phyloP scores from a whole-genome alignment of 176 grass and related monocot genomes.

The Triticum timopheevii region DNA sequence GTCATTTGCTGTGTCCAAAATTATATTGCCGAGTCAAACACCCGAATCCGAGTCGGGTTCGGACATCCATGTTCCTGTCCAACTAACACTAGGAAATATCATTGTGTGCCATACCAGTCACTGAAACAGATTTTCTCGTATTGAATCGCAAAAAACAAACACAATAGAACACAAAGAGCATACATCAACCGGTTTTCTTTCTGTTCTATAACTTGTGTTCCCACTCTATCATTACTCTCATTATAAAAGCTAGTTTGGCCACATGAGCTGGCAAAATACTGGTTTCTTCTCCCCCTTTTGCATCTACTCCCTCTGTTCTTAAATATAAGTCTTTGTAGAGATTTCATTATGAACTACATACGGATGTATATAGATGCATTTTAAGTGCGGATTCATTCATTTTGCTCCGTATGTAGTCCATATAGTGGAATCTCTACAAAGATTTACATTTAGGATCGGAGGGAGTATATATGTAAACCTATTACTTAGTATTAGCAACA shows the following conservation, averaged over 20 bases:
- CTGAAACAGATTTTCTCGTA: not conserved
- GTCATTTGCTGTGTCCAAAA: not conserved
- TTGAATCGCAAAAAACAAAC: not conserved
- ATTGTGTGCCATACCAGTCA: conserved; percentile 5
- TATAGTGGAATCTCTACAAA: too few relatives aligned
- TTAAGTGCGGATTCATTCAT: too few relatives aligned
- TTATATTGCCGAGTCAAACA: not conserved
- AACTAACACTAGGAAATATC: not conserved
- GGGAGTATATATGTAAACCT: not conserved
- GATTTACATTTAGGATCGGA: too few relatives aligned
- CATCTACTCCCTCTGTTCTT: too few relatives aligned
- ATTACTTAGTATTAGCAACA: not conserved
- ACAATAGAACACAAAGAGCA: not conserved
- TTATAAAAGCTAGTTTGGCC: not conserved
- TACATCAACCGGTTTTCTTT: not conserved
- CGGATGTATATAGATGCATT: too few relatives aligned
- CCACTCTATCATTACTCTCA: not conserved
- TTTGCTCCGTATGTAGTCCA: too few relatives aligned
- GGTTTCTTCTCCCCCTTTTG: not conserved
- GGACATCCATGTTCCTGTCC: not conserved
- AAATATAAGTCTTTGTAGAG: too few relatives aligned
- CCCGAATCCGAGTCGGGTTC: not conserved
- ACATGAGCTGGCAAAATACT: not conserved
- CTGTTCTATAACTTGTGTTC: not conserved
- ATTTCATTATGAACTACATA: too few relatives aligned